Evolutionary conservation across 345 rosid species (phyloP).

Genomic region (Erucastrum elatum): DNA sequence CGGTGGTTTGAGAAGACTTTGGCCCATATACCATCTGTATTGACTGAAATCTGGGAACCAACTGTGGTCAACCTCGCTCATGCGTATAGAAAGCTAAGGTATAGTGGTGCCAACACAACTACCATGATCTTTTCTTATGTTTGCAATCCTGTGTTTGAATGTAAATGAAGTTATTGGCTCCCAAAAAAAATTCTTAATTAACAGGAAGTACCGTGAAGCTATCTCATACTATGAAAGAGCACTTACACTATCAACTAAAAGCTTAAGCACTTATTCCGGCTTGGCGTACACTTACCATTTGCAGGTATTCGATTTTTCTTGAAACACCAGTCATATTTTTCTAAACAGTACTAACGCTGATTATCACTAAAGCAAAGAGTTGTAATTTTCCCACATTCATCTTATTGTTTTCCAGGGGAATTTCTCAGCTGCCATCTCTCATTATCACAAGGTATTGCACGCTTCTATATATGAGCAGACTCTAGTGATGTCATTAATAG

Average conservation of each 20-base stretch:
- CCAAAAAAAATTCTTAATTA: not conserved
- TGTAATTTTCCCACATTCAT: not conserved
- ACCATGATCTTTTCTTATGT: conserved; percentile 21
- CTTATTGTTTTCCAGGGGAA: conserved; percentile 59
- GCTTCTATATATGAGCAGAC: conserved; percentile 5
- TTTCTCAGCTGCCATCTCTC: conserved; percentile 75
- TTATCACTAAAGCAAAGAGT: not conserved
- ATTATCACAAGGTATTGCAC: conserved; percentile 72
- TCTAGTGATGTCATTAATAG: not conserved
- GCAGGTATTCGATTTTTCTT: conserved; percentile 55
- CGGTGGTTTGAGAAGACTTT: conserved; percentile 93
- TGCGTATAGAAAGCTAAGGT: conserved; percentile 86
- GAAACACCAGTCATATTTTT: conserved; percentile 6
- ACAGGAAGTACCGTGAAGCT: conserved; percentile 51
- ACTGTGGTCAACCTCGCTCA: conserved; percentile 45
- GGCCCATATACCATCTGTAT: conserved; percentile 63
- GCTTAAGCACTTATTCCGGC: conserved; percentile 92
- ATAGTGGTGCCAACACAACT: conserved; percentile 16
- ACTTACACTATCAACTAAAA: conserved; percentile 71
- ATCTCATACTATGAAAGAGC: conserved; percentile 70
- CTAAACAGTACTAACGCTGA: not conserved
- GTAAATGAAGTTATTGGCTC: not conserved
- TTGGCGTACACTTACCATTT: conserved; percentile 94
- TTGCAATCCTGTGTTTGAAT: not conserved
- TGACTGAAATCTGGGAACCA: conserved; percentile 87